A percentile compares a stretch with the other conserved stretches of the same genome.
Conservation (phyloP, 106 monocot genomes). For the Acorus gramineus region DNA sequence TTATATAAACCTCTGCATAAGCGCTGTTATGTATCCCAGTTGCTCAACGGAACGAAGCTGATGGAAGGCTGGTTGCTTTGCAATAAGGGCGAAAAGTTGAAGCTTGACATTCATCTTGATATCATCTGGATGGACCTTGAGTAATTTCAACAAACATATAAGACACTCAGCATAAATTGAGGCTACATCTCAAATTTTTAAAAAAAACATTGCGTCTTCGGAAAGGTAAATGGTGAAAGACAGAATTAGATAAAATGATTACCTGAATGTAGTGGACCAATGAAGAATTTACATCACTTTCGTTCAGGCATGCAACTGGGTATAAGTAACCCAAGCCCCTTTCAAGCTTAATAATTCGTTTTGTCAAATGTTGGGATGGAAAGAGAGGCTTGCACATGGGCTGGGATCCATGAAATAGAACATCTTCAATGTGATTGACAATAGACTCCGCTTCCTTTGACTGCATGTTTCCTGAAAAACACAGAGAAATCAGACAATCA, state of each 20-base stretch:
- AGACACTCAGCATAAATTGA: neutral
- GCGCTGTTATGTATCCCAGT: slow-evolving; percentile 81
- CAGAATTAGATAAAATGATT: neutral
- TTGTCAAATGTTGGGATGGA: slow-evolving; percentile 73
- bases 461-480: slow-evolving; percentile 61
- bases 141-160: neutral
- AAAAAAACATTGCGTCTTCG: too few relatives aligned
- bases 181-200: neutral
- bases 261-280: slow-evolving; percentile 95
- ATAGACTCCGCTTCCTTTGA: slow-evolving; percentile 49
- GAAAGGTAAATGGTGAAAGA: neutral
- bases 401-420: slow-evolving; percentile 41
- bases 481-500: neutral
- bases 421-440: slow-evolving; percentile 49
- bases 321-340: slow-evolving; percentile 45
- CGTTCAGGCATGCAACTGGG: slow-evolving; percentile 50
- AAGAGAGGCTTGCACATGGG: slow-evolving; percentile 51
- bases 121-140: slow-evolving; percentile 84
- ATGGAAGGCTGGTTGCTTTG: slow-evolving; percentile 91
- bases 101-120: slow-evolving; percentile 67
- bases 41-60: slow-evolving; percentile 95
- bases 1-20: slow-evolving; percentile 52
- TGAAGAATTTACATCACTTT: slow-evolving; percentile 76
- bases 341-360: slow-evolving; percentile 87
- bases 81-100: slow-evolving; percentile 69